phyloP scores from a whole-genome alignment of 345 rosid species.

The Ailanthus altissimus region DNA sequence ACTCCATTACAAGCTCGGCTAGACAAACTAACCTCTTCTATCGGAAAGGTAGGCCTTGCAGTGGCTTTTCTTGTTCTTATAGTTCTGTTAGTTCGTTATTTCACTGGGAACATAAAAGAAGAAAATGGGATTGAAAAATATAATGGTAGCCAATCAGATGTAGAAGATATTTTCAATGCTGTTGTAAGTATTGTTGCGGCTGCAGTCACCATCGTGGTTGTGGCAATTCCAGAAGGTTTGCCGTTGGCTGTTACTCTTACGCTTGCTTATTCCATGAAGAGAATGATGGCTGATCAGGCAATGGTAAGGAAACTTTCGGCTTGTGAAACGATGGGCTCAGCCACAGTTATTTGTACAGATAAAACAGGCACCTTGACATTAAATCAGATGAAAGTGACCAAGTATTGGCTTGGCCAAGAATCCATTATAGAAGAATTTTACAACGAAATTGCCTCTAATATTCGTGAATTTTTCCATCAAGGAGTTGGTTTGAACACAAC shows the following conservation, averaged over 20 bases:
- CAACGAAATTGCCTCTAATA: constrained; percentile 25
- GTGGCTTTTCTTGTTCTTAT: constrained; percentile 61
- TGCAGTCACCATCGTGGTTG: constrained; percentile 73
- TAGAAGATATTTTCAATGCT: constrained; percentile 39
- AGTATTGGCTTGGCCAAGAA: constrained; percentile 62
- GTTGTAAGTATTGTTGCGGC: constrained; percentile 54
- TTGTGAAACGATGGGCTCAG: constrained; percentile 79
- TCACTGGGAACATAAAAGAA: constrained; percentile 57
- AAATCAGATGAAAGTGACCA: constrained; percentile 63
- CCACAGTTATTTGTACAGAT: constrained; percentile 65
- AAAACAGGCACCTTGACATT: constrained; percentile 75
- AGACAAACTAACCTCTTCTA: constrained; percentile 57
- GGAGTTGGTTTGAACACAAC: constrained; percentile 61
- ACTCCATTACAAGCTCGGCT: constrained; percentile 70
- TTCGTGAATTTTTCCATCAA: constrained; percentile 47
- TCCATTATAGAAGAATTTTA: constrained; percentile 37
- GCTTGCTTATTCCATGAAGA: constrained; percentile 76
- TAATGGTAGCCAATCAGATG: constrained; percentile 39
- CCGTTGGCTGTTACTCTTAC: constrained; percentile 75
- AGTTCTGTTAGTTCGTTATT: constrained; percentile 62
- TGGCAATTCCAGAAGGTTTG: constrained; percentile 73
- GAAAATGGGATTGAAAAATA: constrained; percentile 42
- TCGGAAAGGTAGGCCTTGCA: constrained; percentile 57
- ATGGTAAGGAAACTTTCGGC: constrained; percentile 74
- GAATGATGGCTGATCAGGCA: constrained; percentile 74